Evolutionary conservation across 73 alveolate genomes (phyloP).

Genomic region (Tetrahymena thermophila): DNA sequence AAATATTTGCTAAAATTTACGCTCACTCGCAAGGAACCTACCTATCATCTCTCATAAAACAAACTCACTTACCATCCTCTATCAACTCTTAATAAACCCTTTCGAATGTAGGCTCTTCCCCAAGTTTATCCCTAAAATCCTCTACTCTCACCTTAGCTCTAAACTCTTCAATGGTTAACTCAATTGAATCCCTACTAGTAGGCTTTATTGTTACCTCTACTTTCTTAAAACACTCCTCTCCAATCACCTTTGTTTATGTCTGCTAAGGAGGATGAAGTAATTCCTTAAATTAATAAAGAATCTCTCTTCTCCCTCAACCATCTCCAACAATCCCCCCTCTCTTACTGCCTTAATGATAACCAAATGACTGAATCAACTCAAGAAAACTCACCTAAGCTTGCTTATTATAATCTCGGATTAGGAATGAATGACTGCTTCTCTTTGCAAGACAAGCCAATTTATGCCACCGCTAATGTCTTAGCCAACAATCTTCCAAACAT

Average conservation of each 20-base stretch:
- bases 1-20: neutral
- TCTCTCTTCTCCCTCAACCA: neutral
- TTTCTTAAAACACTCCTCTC: neutral
- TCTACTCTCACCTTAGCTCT: neutral
- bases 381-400: slow-evolving; percentile 1
- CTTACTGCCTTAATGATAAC: neutral
- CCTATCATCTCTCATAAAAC: neutral
- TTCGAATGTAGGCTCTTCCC: neutral
- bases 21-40: neutral
- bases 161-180: neutral
- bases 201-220: slow-evolving; percentile 1
- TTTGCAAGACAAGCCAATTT: neutral
- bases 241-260: neutral
- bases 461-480: neutral
- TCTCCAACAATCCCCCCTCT: neutral
- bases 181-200: neutral
- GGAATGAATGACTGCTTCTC: neutral
- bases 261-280: neutral
- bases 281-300: neutral
- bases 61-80: neutral
- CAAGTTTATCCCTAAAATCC: neutral
- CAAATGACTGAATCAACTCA: neutral
- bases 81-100: neutral
- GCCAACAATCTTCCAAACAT: neutral
- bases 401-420: neutral